Evolutionary conservation across 345 rosid species (phyloP).

Genomic region (Salix brachista): DNA sequence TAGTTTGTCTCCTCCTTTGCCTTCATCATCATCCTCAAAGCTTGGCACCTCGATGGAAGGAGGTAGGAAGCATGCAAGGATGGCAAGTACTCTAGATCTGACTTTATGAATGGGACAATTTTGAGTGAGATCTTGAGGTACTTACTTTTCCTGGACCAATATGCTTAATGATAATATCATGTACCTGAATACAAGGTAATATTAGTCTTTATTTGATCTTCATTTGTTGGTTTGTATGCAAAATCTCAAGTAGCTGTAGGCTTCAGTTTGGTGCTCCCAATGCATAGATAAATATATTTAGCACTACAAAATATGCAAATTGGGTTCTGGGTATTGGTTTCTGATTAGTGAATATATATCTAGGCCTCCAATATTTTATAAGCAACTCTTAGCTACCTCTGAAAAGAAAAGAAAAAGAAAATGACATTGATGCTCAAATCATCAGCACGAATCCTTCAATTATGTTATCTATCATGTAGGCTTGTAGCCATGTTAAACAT

Average conservation of each 20-base stretch:
- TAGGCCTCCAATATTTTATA: background rate
- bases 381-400: background rate
- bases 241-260: background rate
- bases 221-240: background rate
- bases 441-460: background rate
- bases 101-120: conserved; percentile 69
- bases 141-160: conserved; percentile 25
- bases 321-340: conserved; percentile 15
- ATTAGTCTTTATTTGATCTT: background rate
- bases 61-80: conserved; percentile 31
- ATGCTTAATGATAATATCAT: conserved; percentile 11
- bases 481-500: background rate
- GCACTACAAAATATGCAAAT: conserved; percentile 15
- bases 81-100: conserved; percentile 76
- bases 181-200: conserved; percentile 10
- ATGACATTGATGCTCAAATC: conserved; percentile 7
- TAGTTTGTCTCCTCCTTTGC: conserved; percentile 64
- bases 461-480: background rate
- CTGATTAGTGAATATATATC: background rate
- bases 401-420: background rate
- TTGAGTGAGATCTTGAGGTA: conserved; percentile 74
- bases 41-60: conserved; percentile 30
- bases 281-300: background rate
- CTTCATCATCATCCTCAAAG: conserved; percentile 48
- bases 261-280: background rate